Evolutionary conservation across 164 flowering plant species (phyloP).

Genomic region (Nymphaea thermarum): DNA sequence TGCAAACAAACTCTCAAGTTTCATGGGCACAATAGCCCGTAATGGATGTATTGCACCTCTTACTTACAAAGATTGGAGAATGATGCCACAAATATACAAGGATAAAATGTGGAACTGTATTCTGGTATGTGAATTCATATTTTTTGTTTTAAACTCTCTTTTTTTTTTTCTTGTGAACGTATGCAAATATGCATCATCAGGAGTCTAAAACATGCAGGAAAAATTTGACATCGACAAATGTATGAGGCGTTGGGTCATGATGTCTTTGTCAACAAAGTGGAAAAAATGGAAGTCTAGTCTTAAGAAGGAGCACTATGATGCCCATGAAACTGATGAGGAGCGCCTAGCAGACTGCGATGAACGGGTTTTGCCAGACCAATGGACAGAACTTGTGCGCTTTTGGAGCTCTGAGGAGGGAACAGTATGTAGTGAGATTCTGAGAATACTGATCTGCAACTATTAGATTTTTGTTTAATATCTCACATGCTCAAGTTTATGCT

Average conservation of each 20-base stretch:
- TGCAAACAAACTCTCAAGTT: background rate
- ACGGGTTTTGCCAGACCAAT: constrained; percentile 17
- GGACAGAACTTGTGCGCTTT: constrained; percentile 13
- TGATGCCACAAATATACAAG: background rate
- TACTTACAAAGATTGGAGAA: constrained; percentile 1
- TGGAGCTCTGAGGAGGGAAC: constrained; percentile 18
- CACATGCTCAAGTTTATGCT: background rate
- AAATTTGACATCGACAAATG: constrained; percentile 15
- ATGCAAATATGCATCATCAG: background rate
- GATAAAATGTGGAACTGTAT: background rate
- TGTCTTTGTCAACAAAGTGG: constrained; percentile 15
- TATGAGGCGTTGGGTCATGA: constrained; percentile 13
- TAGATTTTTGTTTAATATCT: background rate
- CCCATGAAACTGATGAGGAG: constrained; percentile 15
- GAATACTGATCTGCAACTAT: background rate
- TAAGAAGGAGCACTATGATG: constrained; percentile 14
- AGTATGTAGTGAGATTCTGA: constrained; percentile 6
- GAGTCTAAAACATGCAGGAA: constrained; percentile 7
- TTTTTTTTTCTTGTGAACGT: background rate
- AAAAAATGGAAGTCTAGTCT: constrained; percentile 16
- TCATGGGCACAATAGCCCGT: constrained; percentile 3
- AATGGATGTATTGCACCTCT: background rate
- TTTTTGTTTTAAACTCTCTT: background rate
- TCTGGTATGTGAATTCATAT: background rate
- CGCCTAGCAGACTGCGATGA: constrained; percentile 10